phyloP scores from a whole-genome alignment of 306 rosid genomes.

The Cucurbita ficifolia region DNA sequence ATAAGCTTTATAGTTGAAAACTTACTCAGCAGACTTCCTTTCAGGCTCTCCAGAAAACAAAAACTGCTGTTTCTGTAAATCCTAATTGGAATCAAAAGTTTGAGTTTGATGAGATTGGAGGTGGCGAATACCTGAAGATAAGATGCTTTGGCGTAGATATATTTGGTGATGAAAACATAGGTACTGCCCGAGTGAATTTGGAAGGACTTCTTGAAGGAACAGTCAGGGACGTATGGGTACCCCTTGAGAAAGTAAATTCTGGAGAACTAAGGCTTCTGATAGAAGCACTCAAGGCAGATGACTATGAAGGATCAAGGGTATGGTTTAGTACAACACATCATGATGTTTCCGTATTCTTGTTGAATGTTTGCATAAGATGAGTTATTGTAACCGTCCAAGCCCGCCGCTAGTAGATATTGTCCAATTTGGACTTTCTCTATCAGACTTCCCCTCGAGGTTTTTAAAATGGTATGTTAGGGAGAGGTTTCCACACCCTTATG shows the following conservation, averaged over 20 bases:
- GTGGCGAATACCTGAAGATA: constrained; percentile 67
- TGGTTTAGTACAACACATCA: constrained; percentile 9
- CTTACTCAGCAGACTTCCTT: constrained; percentile 7
- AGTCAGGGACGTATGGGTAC: constrained; percentile 74
- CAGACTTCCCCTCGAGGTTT: no score
- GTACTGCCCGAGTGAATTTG: constrained; percentile 82
- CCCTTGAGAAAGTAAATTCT: constrained; percentile 79
- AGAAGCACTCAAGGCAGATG: constrained; percentile 55
- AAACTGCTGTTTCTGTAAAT: constrained; percentile 29
- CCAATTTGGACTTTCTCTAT: no score
- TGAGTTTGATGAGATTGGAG: constrained; percentile 79
- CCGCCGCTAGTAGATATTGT: no score
- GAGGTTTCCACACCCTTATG: no score
- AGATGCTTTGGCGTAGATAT: constrained; percentile 55
- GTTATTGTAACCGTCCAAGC: no score
- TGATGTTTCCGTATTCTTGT: background rate
- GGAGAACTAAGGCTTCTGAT: constrained; percentile 86
- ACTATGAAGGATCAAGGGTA: constrained; percentile 70
- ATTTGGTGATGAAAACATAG: constrained; percentile 71
- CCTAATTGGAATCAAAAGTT: constrained; percentile 66
- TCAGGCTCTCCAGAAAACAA: constrained; percentile 60
- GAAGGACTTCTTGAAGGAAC: constrained; percentile 72
- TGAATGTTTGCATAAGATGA: background rate
- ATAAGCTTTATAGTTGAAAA: background rate
- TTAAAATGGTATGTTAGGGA: no score